Evolutionary conservation across 306 rosid species (phyloP).

Genomic region (Quercus alba): DNA sequence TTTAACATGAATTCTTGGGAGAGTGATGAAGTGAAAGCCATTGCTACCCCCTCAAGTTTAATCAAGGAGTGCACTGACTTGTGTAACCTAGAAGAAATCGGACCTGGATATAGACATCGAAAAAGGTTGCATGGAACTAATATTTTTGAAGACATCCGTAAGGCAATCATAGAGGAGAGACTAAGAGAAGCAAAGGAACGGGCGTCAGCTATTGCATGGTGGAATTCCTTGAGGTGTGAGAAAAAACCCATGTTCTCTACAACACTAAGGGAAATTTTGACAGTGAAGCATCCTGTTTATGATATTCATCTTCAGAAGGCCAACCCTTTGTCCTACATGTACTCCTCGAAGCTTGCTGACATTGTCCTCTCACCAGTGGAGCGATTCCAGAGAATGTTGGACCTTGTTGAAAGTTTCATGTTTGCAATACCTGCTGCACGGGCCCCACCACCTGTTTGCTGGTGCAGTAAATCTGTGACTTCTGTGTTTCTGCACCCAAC

Average conservation of each 20-base stretch:
- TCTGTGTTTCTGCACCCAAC: conserved; percentile 60
- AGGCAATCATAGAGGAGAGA: conserved; percentile 85
- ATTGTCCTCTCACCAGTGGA: conserved; percentile 87
- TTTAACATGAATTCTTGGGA: conserved; percentile 92
- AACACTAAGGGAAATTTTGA: conserved; percentile 68
- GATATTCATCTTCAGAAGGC: conserved; percentile 64
- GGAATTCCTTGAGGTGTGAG: conserved; percentile 90
- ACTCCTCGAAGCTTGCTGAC: conserved; percentile 83
- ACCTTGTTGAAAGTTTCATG: conserved; percentile 91
- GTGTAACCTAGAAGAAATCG: conserved; percentile 49
- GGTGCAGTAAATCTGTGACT: conserved; percentile 69
- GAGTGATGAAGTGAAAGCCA: conserved; percentile 76
- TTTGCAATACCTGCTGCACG: conserved; percentile 98
- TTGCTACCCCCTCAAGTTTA: conserved; percentile 66
- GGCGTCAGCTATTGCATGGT: conserved; percentile 87
- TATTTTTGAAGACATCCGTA: conserved; percentile 83
- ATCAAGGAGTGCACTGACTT: conserved; percentile 55
- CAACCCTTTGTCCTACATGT: conserved; percentile 65
- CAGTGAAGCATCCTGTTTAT: conserved; percentile 68
- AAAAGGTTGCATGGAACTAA: conserved; percentile 66
- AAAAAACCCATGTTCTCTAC: conserved; percentile 72
- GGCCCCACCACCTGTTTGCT: conserved; percentile 76
- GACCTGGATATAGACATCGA: conserved; percentile 46
- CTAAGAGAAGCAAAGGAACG: conserved; percentile 67
- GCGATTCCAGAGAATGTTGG: conserved; percentile 65